Percentiles rank a stretch among this genome's conserved stretches.
Conservation (phyloP, 164 flowering plant genomes). For the Piper betle region DNA sequence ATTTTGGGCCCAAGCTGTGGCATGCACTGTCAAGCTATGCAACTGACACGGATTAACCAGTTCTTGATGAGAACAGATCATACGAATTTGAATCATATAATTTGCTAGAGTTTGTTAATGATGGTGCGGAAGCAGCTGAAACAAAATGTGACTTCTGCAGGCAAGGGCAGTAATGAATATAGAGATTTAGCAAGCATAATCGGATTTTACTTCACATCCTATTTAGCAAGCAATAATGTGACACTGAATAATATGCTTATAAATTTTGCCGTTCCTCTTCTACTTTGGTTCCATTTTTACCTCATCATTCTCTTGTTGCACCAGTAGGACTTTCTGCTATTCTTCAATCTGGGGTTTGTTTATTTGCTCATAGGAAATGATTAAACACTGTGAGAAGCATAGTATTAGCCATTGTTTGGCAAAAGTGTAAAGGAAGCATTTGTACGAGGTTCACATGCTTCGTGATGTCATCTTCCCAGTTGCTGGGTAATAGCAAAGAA, state of each 20-base stretch:
- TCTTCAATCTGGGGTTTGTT: not conserved
- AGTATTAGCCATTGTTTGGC: not conserved
- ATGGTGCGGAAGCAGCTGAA: conserved; percentile 1
- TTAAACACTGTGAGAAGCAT: no score
- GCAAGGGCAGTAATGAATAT: no score
- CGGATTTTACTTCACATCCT: not conserved
- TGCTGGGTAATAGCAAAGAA: not conserved
- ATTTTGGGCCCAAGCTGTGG: conserved; percentile 84
- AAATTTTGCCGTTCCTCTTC: not conserved
- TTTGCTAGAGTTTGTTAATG: not conserved
- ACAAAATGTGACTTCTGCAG: not conserved
- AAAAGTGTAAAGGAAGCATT: no score
- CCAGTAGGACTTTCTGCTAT: not conserved
- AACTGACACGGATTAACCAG: conserved; percentile 17
- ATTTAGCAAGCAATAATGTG: not conserved
- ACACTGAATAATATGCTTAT: not conserved
- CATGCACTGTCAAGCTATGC: conserved; percentile 69
- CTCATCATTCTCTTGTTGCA: no score
- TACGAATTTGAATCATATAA: not conserved
- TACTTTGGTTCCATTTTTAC: no score
- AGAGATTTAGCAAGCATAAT: not conserved
- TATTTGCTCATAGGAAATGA: not conserved
- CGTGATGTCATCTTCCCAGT: not conserved
- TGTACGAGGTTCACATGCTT: not conserved
- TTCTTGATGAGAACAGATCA: not conserved